Evolutionary conservation across 2,329 filamentous ascomycete genomes (phyloP).

Genomic region (Apiospora aurea): DNA sequence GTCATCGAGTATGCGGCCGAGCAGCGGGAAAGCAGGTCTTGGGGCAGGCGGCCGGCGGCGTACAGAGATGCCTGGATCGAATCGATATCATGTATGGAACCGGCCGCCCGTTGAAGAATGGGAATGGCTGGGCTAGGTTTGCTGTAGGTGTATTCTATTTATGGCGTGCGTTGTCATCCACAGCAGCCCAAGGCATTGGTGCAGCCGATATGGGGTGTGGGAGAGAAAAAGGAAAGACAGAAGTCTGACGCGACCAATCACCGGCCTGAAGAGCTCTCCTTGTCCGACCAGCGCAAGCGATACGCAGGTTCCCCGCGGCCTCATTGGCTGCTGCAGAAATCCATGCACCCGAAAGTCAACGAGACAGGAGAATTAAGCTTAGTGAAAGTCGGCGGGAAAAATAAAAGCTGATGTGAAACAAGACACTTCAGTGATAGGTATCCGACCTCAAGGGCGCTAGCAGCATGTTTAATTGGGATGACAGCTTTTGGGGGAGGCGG

Average conservation of each 20-base stretch:
- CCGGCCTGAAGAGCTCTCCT: constrained; percentile 29
- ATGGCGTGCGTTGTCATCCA: constrained; percentile 30
- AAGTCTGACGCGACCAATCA: constrained; percentile 37
- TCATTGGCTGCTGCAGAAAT: constrained; percentile 35
- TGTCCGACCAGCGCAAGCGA: constrained; percentile 32
- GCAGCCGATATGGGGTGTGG: neutral
- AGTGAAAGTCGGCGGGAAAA: constrained; percentile 18
- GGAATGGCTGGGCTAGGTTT: constrained; percentile 7
- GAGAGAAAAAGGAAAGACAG: constrained; percentile 14
- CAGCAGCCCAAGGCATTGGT: constrained; percentile 9
- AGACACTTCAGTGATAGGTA: constrained; percentile 24
- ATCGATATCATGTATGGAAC: constrained; percentile 29
- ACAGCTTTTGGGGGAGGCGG: neutral
- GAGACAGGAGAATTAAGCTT: constrained; percentile 22
- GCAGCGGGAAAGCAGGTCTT: constrained; percentile 21
- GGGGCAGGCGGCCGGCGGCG: constrained; percentile 20
- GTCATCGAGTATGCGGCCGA: constrained; percentile 6
- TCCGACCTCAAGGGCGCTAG: constrained; percentile 23
- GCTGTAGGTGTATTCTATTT: constrained; percentile 34
- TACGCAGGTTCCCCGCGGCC: constrained; percentile 31
- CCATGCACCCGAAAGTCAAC: neutral
- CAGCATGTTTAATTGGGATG: constrained; percentile 20
- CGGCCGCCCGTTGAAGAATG: constrained; percentile 28
- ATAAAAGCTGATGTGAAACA: constrained; percentile 23
- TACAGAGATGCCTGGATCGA: constrained; percentile 26